Evolutionary conservation across 2,329 filamentous ascomycete genomes (phyloP), one percentile per base, ranked within the genome.

Genomic region (Cladosporium sphaerospermum): DNA sequence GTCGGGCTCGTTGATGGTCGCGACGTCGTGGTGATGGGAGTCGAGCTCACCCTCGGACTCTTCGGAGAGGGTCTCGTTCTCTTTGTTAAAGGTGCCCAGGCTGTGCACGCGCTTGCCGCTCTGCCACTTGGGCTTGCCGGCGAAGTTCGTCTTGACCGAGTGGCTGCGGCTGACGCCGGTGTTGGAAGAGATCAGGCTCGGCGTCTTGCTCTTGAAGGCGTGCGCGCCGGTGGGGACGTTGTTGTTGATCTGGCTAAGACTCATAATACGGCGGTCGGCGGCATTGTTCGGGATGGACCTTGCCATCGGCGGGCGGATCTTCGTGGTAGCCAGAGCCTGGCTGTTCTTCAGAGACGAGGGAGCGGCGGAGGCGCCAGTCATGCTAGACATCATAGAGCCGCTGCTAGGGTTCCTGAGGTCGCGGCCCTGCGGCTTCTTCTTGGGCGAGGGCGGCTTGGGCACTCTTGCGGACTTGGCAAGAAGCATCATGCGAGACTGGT

Each of bases 401-500:
- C 67, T 56, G 60, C 63, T 64, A 50, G 60, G 59, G 59, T 71
- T 48, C 55, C 69, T 81, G 69, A 70, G 64, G 55, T 70, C 66
- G 14, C 66, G 65, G 33, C 66, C 64, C 54, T 64, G 59, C n/a
- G 56, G 59, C 42, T 73, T 72, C 60, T 69, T 66, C 53, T 63
- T 63, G 9, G 65, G 67, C 62, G 64, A 59, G 64, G 51, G 80
- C 73, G 7, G 64, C 64, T 45, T 46, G 9, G 50, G 34, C 4
- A 40, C 42, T n/a, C 45, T 45, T 9, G 52, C 45, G 42, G 52
- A 54, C 73, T 88, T 85, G 60, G 83, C 77, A 75, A 93, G 87
- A 54, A 97, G 80, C n/a, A 96, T 78, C 23, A 92, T 84, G 6
- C 92, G 86, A 16, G 92, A 96, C 68, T 97, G 92, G 62, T 97